Conservation (phyloP, 306 rosid species). For the Medicago arabica region DNA sequence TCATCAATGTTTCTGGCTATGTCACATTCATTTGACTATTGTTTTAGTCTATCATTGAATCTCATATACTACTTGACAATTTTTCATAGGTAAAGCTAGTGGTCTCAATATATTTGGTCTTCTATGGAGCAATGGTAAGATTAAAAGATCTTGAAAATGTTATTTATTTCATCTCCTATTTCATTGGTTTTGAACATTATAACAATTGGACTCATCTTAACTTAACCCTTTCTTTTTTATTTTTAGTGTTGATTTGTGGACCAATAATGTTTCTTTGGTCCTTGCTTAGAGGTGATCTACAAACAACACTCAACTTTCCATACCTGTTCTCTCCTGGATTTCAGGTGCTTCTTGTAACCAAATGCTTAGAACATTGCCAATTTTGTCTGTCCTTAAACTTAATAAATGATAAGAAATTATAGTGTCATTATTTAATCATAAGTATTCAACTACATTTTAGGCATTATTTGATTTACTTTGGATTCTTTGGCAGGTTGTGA, state of each 20-base stretch:
- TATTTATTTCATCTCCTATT: background rate
- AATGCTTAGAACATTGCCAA: background rate
- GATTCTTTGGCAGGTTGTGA: conserved; percentile 65
- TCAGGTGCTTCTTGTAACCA: conserved; percentile 61
- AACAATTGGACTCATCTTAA: conserved; percentile 4
- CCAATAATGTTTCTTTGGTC: conserved; percentile 78
- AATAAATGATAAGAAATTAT: no score
- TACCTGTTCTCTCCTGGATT: conserved; percentile 62
- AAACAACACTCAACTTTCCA: conserved; percentile 58
- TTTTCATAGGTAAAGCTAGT: conserved; percentile 66
- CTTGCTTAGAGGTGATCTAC: conserved; percentile 62
- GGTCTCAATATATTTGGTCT: conserved; percentile 84
- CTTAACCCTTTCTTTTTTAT: background rate
- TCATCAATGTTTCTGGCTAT: conserved; percentile 21
- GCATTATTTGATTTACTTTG: conserved; percentile 39
- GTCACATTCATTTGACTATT: conserved; percentile 23
- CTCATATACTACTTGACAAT: conserved; percentile 16
- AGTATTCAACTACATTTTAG: background rate
- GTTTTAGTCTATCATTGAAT: conserved; percentile 1
- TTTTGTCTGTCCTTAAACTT: no score
- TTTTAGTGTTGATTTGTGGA: conserved; percentile 65
- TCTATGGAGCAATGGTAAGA: conserved; percentile 90
- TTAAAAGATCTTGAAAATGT: conserved; percentile 4
- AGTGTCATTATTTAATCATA: no score
- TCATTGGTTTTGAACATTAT: background rate